Evolutionary conservation across 2,329 filamentous ascomycete genomes (phyloP), one percentile per base, ranked within the genome.

Genomic region (Monilinia laxa): DNA sequence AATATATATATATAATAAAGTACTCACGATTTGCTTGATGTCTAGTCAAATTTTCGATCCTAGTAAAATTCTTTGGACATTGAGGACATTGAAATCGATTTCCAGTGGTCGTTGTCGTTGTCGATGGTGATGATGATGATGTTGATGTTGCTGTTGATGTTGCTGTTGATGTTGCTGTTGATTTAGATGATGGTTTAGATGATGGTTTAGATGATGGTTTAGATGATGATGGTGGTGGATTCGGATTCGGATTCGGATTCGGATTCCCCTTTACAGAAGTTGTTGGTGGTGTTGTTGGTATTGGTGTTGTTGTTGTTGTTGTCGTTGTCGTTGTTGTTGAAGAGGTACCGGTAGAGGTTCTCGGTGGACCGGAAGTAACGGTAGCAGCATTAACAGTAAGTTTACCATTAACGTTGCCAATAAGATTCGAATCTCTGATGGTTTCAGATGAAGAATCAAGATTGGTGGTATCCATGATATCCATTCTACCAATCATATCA

Each of bases 11-110:
- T n/a, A 20, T n/a, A 6, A 49, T n/a, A n/a, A 16, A 60, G 11
- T 23, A 69, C 73, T 72, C 58, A 75, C 74, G 74, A 66, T 75
- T 75, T 12, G 74, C 74, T 63, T 73, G 71, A 69, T 75, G 73
- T n/a, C 74, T 65, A 3, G 72, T 75, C 20, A 75, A 49, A 64
- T 75, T 75, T 65, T 75, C 74, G 40, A 75, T 73, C 51, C 74
- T 71, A 58, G 68, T 74, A 69, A 74, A 75, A 31, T 71, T 75
- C 68, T 75, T 75, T 2, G 73, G 72, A 66, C 74, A 75, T 57
- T 68, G 67, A 12, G 71, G 66, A 64, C 74, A 75, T 66, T 74
- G 71, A 58, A 75, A 75, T 28, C 74, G 64, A 54, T 54, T 63
- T 45, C 58, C 28, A 40, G 25, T 59, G 47, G 69, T 66, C 11